These are phyloP conservation scores for Colletotrichum eleusines DNA, from an alignment of 2,329 filamentous ascomycete genomes.

Conservation along the genomic window DNA sequence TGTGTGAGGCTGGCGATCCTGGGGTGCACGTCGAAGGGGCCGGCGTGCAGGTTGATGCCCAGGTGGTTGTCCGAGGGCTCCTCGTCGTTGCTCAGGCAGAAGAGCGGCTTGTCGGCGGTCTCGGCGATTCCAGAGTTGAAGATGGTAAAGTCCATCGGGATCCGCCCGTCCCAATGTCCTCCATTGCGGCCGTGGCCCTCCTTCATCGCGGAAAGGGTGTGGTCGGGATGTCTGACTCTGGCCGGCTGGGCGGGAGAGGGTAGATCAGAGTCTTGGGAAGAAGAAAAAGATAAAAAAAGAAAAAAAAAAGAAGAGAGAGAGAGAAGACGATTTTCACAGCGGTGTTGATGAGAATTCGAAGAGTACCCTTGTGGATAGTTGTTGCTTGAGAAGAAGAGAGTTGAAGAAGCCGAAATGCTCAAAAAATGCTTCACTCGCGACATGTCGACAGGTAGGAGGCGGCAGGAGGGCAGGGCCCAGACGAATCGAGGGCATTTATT, in stretches of 20 bases:
- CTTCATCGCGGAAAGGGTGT: neutral
- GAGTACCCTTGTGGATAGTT: too few relatives aligned
- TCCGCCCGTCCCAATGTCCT: neutral
- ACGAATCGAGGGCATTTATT: too few relatives aligned
- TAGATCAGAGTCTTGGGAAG: neutral
- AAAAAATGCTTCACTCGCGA: neutral
- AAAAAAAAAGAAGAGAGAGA: too few relatives aligned
- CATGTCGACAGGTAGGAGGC: neutral
- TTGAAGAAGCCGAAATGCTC: neutral
- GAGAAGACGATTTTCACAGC: neutral
- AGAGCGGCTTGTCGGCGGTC: constrained; percentile 5
- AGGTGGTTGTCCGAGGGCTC: constrained; percentile 10
- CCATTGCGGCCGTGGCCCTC: neutral
- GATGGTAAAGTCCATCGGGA: constrained; percentile 8
- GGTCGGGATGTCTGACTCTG: neutral
- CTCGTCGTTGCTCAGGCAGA: constrained; percentile 10
- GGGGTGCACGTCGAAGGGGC: constrained; percentile 3
- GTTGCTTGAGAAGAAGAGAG: neutral
- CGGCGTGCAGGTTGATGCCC: constrained; percentile 19
- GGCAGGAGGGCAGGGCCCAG: neutral
- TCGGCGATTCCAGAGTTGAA: constrained; percentile 11
- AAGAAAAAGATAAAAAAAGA: fast-evolving
- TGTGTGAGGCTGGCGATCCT: constrained; percentile 17
- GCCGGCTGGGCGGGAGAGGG: too few relatives aligned
- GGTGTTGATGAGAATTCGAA: too few relatives aligned